Evolutionary conservation across 768 basidiomycete species (phyloP).

Genomic region (Termitomyces sp.): DNA sequence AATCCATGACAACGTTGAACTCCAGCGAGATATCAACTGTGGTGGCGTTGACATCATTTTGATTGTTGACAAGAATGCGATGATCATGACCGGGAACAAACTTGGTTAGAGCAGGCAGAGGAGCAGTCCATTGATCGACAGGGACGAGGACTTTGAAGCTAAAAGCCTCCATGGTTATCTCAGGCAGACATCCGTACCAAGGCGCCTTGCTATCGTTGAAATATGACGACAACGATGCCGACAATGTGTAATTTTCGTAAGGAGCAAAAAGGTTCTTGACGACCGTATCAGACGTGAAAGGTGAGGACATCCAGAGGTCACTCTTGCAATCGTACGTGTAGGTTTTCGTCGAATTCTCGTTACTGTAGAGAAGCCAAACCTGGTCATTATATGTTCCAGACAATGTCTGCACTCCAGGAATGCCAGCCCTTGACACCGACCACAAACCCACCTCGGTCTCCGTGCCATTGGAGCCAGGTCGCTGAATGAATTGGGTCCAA

Average conservation of each 20-base stretch:
- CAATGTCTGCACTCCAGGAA: slow-evolving; percentile 56
- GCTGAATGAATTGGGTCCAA: slow-evolving; percentile 74
- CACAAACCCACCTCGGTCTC: slow-evolving; percentile 85
- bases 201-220: slow-evolving; percentile 53
- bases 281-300: slow-evolving; percentile 53
- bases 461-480: slow-evolving; percentile 82
- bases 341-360: slow-evolving; percentile 70
- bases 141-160: slow-evolving; percentile 85
- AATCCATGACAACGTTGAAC: slow-evolving; percentile 77
- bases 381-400: slow-evolving; percentile 56
- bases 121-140: slow-evolving; percentile 55
- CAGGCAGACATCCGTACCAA: slow-evolving; percentile 69
- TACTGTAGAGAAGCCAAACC: slow-evolving; percentile 83
- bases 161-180: slow-evolving; percentile 64
- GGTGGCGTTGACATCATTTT: slow-evolving; percentile 44
- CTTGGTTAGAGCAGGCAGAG: slow-evolving; percentile 68
- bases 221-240: slow-evolving; percentile 62
- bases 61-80: slow-evolving; percentile 49
- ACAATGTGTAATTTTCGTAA: slow-evolving; percentile 72
- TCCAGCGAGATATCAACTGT: slow-evolving; percentile 69
- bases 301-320: slow-evolving; percentile 72
- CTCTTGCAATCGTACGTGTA: slow-evolving; percentile 59
- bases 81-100: slow-evolving; percentile 87
- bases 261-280: slow-evolving; percentile 80
- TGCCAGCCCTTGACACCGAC: slow-evolving; percentile 68